phyloP scores from a whole-genome alignment of 2,329 filamentous ascomycete genomes.

The Calonectria hongkongensis region DNA sequence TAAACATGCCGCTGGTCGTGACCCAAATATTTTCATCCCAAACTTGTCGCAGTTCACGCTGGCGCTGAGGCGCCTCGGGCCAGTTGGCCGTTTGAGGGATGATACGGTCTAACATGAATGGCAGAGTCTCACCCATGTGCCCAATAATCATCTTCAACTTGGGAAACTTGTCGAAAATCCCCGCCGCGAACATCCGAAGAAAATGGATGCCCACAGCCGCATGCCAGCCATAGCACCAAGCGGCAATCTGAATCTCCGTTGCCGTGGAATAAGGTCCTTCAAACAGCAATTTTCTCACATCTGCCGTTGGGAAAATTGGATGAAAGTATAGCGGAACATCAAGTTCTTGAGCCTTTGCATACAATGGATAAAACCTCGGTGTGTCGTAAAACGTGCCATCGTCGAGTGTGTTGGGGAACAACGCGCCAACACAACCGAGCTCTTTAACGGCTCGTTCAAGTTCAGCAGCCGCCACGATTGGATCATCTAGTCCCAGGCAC shows the following conservation, averaged over 20 bases:
- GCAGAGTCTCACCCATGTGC: slow-evolving; percentile 2
- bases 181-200: neutral
- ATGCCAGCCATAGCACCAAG: slow-evolving; percentile 10
- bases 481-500: neutral
- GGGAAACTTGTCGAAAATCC: neutral
- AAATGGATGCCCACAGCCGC: neutral
- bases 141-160: slow-evolving; percentile 3
- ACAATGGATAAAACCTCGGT: neutral
- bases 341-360: neutral
- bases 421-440: neutral
- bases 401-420: slow-evolving; percentile 2
- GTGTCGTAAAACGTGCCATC: slow-evolving; percentile 3
- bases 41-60: slow-evolving; percentile 59
- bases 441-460: neutral
- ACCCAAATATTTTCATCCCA: slow-evolving; percentile 75
- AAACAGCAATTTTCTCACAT: neutral
- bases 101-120: neutral
- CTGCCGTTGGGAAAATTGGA: slow-evolving; percentile 1
- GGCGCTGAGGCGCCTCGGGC: neutral
- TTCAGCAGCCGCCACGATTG: neutral
- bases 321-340: slow-evolving; percentile 7
- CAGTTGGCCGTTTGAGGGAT: slow-evolving; percentile 8
- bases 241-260: neutral
- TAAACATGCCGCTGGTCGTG: slow-evolving; percentile 73
- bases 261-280: neutral